Evolutionary conservation across 2,329 filamentous ascomycete genomes (phyloP), one percentile per base, ranked within the genome.

Genomic region (Stagonosporopsis rhizophila): DNA sequence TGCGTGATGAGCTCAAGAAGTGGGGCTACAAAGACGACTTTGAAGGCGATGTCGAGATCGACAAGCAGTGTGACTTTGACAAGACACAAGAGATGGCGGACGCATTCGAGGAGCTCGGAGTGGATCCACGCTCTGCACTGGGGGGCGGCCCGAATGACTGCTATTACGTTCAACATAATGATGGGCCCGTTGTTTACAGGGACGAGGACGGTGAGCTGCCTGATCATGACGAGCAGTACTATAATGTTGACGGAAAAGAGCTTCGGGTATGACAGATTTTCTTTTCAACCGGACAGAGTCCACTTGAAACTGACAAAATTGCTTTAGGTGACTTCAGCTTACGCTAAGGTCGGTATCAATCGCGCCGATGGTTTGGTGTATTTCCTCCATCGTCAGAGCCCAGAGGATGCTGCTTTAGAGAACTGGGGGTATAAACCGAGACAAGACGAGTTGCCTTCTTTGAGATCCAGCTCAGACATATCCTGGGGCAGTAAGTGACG

Each of bases 391-490:
- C 54, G 58, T 11, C 28, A 19, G 22, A 60, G 39, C 32, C 42
- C 47, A 12, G 55, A 44, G 19, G 19, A 38, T 19, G 39, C 52
- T 3, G 52, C 52, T 1, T 14, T 20, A 7, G 38, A 44, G 30
- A 12, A 55, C 20, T 55, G 52, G 52, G 9, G 23, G 0, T 45
- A 22, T 3, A 22, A 49, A 32, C 44, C 52, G 2, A 32, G 12
- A 6, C 8, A 11, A 34, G 14, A 56, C 12, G 37, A 60, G 15
- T 38, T 62, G 0, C 60, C 60, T 2, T 37, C 44, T 1, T 15
- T 62, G 3, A 49, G 48, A n/a, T 22, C 60, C 9, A 62, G 58
- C 32, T 62, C 60, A 1, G 60, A 62, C 14, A 49, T 62, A 3
- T 47, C 51, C 4, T 62, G 58, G 58, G 60, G 52, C n/a, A 44